Conservation (phyloP, 1,284 basidiomycete species). For the Vanrija humicola region DNA sequence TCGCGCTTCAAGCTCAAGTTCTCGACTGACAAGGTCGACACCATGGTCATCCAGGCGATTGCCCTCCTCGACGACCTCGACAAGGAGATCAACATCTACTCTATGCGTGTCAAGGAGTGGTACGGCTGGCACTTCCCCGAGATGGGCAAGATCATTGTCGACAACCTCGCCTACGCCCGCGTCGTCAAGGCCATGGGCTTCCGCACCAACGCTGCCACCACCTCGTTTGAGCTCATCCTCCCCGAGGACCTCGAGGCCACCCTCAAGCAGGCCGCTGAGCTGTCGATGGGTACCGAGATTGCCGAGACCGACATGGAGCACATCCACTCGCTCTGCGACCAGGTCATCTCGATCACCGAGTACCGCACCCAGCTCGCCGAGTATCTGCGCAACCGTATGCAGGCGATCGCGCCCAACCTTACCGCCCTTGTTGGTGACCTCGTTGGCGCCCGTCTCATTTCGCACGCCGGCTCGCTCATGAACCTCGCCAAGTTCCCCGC, state of each 20-base stretch:
- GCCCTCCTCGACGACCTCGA: slow-evolving; percentile 97
- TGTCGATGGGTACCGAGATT: slow-evolving; percentile 99
- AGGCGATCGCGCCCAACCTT: slow-evolving; percentile 92
- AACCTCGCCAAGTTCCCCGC: slow-evolving; percentile 95
- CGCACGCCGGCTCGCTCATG: slow-evolving; percentile 91
- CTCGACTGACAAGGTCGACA: slow-evolving; percentile 98
- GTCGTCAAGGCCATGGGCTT: slow-evolving; percentile 85
- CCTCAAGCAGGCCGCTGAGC: slow-evolving; percentile 86
- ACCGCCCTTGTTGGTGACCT: slow-evolving; percentile 95
- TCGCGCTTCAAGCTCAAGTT: slow-evolving; percentile 99
- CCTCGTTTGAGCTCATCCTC: slow-evolving; percentile 81
- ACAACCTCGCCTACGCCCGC: slow-evolving; percentile 96
- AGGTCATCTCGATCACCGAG: slow-evolving; percentile 90
- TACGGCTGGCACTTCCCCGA: slow-evolving; percentile 99
- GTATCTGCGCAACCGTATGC: slow-evolving; percentile 96
- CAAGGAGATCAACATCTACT: slow-evolving; percentile 99
- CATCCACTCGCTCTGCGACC: slow-evolving; percentile 92
- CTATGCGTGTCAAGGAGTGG: slow-evolving; percentile 99
- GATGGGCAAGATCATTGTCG: slow-evolving; percentile 95
- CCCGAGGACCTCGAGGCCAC: slow-evolving; percentile 92
- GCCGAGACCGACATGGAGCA: slow-evolving; percentile 91
- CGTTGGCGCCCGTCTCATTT: slow-evolving; percentile 92
- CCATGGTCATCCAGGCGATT: slow-evolving; percentile 98
- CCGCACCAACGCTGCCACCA: slow-evolving; percentile 84
- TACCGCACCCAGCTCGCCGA: slow-evolving; percentile 92